Percentiles rank a stretch among this genome's conserved stretches.
These are phyloP conservation scores for Daldinia sp. DNA, from an alignment of 2,329 filamentous ascomycete species.

Conservation along the genomic window DNA sequence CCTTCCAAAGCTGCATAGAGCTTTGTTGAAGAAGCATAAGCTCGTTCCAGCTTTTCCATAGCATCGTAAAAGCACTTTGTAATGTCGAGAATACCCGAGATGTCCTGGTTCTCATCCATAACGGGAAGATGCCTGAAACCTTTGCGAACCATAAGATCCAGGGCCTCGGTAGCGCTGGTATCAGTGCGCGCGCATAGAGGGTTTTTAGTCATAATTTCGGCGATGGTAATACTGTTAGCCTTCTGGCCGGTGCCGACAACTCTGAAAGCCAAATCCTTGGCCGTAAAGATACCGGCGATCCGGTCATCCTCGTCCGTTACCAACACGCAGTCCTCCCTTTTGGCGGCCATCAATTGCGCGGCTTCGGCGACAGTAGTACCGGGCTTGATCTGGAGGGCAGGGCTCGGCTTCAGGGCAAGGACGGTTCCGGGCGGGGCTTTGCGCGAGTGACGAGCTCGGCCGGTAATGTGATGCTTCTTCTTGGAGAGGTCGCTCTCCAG, in stretches of 20 bases:
- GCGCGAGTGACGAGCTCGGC: constrained; percentile 83
- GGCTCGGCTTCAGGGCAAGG: constrained; percentile 93
- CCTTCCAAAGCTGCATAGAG: constrained; percentile 97
- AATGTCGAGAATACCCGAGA: constrained; percentile 96
- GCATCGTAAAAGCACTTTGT: constrained; percentile 99
- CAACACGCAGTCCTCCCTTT: constrained; percentile 96
- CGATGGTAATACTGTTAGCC: constrained; percentile 89
- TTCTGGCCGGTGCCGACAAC: constrained; percentile 93
- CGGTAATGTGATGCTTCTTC: constrained; percentile 82
- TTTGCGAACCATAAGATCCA: constrained; percentile 98
- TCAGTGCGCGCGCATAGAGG: constrained; percentile 96
- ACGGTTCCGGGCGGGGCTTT: constrained; percentile 97
- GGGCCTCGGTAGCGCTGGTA: constrained; percentile 95
- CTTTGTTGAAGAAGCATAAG: constrained; percentile 97
- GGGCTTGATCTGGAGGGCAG: constrained; percentile 97
- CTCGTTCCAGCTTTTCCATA: constrained; percentile 99
- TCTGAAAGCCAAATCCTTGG: constrained; percentile 97
- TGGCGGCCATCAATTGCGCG: constrained; percentile 98
- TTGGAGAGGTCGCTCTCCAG: constrained; percentile 98
- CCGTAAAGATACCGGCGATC: constrained; percentile 98
- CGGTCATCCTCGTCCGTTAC: constrained; percentile 98
- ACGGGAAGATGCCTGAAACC: constrained; percentile 97
- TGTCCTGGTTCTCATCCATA: constrained; percentile 99
- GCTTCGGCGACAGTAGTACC: constrained; percentile 93
- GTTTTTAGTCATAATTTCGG: constrained; percentile 99